Base-by-base conservation (phyloP, 805 yeast species). In the Candida tammaniensis region DNA sequence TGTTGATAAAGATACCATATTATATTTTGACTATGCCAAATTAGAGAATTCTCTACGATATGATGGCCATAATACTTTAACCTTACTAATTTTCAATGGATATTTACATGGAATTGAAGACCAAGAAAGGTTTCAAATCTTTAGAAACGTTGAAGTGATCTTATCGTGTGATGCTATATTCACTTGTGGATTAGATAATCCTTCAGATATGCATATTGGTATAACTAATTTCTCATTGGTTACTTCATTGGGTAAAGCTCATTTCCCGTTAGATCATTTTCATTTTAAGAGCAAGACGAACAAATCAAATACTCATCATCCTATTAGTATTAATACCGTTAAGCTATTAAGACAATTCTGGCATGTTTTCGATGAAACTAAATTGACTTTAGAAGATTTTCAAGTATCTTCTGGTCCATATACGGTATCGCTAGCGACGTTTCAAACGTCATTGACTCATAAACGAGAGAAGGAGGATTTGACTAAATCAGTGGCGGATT, bases 331-430 rank as follows among this genome's bases (percentile, higher is more conserved):
- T 15, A 21, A 28, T 4, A n/a, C 17, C 2, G 30, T 43, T 3
- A 14, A 26, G 12, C 6, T 31, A 3, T 13, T 41, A 7, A 30
- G 38, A 24, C 30, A 35, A 13, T 31, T 46, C 18, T 36, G 44
- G 42, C 29, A 31, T 10, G 33, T 36, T 1, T 31, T 49, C 15
- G 33, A 27, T 15, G 43, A 30, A 31, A 45, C 16, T 45, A 38
- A 49, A 16, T 24, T 56, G 16, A 41, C 46, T 4, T 24, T 60
- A 9, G 65, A 59, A 31, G 61, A 61, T 22, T 44, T 55, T 24
- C 39, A 42, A n/a, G 17, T 55, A 25, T 20, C 48, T 7, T 44
- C 46, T 35, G 47, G 49, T 3, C 46, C 49, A 6, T 26, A 47
- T 6, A 34, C 34, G 7, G 22, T 49, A 20, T 33, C 47, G 17